A percentile compares a stretch with the other conserved stretches of the same genome.
Evolutionary conservation across 139 green algal genomes (phyloP).

Genomic region (Tetradesmus lagerheimii): DNA sequence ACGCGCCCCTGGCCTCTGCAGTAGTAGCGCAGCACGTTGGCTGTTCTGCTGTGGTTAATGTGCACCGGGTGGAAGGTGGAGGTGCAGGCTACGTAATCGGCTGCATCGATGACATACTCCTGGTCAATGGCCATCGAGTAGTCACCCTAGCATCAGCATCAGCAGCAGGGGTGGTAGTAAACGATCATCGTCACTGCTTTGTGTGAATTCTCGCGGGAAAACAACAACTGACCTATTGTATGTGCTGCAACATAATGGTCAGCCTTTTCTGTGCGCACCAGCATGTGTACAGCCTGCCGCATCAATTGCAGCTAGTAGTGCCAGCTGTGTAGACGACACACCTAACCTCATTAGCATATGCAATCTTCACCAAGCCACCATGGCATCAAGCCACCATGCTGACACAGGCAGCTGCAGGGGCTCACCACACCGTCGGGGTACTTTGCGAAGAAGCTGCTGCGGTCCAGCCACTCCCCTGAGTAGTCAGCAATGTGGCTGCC

Average conservation of each 20-base stretch:
- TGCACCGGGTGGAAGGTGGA: constrained; percentile 68
- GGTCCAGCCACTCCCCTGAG: constrained; percentile 63
- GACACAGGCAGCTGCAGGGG: background rate
- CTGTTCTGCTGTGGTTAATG: constrained; percentile 66
- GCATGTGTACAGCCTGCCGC: background rate
- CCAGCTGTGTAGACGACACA: background rate
- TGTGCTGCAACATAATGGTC: no score
- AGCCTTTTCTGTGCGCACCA: no score
- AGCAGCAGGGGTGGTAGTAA: background rate
- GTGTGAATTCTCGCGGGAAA: no score
- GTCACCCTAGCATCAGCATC: constrained; percentile 11
- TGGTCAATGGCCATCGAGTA: constrained; percentile 45
- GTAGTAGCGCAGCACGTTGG: constrained; percentile 67
- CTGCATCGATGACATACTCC: constrained; percentile 65
- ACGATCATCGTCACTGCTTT: no score
- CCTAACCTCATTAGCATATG: background rate
- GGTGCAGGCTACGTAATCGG: constrained; percentile 41
- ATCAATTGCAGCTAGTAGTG: background rate
- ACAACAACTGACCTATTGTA: no score
- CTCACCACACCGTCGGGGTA: constrained; percentile 69
- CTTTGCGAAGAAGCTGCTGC: constrained; percentile 53
- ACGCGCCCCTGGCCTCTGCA: constrained; percentile 40
- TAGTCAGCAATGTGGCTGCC: constrained; percentile 65
- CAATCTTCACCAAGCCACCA: no score
- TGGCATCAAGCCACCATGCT: no score